These are phyloP conservation scores for Dendrobium huoshanense DNA, from an alignment of 106 monocot species.

Conservation along the genomic window DNA sequence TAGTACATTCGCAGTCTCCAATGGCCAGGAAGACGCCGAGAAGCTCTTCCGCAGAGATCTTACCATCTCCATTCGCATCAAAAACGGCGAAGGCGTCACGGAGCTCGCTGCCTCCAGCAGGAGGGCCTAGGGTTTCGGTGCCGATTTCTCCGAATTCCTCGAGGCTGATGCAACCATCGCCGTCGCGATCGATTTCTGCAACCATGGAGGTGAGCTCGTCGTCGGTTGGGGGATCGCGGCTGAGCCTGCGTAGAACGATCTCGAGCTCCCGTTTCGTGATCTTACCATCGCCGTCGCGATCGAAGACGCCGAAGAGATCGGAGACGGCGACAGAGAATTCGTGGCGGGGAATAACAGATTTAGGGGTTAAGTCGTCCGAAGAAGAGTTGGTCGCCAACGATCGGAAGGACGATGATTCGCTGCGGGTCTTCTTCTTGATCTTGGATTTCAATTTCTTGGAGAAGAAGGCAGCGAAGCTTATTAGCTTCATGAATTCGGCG, in stretches of 20 bases:
- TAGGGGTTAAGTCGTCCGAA: background rate
- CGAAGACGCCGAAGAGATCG: slow-evolving; percentile 9
- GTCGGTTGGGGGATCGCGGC: slow-evolving; percentile 21
- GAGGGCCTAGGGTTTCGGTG: background rate
- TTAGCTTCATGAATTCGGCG: slow-evolving; percentile 14
- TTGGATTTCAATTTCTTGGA: slow-evolving; percentile 18
- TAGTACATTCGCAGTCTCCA: slow-evolving; percentile 36
- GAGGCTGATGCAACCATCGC: slow-evolving; percentile 25
- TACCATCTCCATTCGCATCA: slow-evolving; percentile 46
- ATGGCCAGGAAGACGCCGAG: slow-evolving; percentile 15
- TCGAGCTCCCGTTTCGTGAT: slow-evolving; percentile 25
- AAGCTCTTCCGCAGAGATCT: slow-evolving; percentile 62
- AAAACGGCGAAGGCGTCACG: slow-evolving; percentile 36
- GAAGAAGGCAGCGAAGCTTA: background rate
- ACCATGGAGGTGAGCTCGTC: slow-evolving; percentile 33
- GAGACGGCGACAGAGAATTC: background rate
- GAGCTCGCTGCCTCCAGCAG: slow-evolving; percentile 26
- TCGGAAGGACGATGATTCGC: background rate
- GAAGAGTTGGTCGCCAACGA: slow-evolving; percentile 9
- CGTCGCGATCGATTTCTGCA: slow-evolving; percentile 29
- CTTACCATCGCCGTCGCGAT: slow-evolving; percentile 15
- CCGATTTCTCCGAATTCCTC: slow-evolving; percentile 15
- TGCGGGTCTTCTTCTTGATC: slow-evolving; percentile 7
- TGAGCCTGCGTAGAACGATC: slow-evolving; percentile 19
- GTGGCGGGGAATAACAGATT: background rate